phyloP scores from a whole-genome alignment of 495 filamentous ascomycete genomes.

The Cercophora scortea region DNA sequence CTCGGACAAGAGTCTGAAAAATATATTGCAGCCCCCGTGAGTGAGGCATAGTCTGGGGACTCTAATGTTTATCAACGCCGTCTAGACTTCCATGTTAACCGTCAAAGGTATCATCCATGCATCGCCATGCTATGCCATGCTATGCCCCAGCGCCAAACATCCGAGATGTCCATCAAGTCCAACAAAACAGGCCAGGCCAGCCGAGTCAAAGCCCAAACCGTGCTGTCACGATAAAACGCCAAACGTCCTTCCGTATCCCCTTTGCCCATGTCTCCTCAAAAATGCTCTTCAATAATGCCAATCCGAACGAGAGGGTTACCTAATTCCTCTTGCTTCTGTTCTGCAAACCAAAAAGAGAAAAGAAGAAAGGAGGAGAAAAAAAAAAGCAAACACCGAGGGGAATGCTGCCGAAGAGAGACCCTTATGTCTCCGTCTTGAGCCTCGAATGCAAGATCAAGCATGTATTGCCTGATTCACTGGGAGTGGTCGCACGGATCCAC shows the following conservation, averaged over 20 bases:
- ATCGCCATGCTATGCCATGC: not conserved
- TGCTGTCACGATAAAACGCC: conserved; percentile 3
- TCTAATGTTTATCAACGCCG: not conserved
- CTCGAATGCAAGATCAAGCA: conserved; percentile 17
- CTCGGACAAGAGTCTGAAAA: not conserved
- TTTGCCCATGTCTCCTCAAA: conserved; percentile 4
- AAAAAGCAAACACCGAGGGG: not conserved
- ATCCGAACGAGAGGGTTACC: conserved; percentile 35
- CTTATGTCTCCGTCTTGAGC: not conserved
- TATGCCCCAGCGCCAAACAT: not conserved
- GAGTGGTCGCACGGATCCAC: conserved; percentile 24
- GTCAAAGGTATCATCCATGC: not conserved
- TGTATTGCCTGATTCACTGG: conserved; percentile 29
- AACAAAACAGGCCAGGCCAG: not conserved
- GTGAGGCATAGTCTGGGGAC: not conserved
- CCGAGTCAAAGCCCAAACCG: conserved; percentile 3
- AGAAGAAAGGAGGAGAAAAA: conserved; percentile 1
- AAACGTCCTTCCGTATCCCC: not conserved
- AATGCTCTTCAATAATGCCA: conserved; percentile 26
- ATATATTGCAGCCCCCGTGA: not conserved
- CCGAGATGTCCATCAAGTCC: not conserved
- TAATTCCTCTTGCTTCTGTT: conserved; percentile 36
- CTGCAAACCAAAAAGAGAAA: conserved; percentile 22
- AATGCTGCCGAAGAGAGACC: not conserved
- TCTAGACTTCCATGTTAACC: not conserved